These are phyloP conservation scores for Trichothecium roseum DNA, from an alignment of 2,329 filamentous ascomycete genomes.

Conservation along the genomic window DNA sequence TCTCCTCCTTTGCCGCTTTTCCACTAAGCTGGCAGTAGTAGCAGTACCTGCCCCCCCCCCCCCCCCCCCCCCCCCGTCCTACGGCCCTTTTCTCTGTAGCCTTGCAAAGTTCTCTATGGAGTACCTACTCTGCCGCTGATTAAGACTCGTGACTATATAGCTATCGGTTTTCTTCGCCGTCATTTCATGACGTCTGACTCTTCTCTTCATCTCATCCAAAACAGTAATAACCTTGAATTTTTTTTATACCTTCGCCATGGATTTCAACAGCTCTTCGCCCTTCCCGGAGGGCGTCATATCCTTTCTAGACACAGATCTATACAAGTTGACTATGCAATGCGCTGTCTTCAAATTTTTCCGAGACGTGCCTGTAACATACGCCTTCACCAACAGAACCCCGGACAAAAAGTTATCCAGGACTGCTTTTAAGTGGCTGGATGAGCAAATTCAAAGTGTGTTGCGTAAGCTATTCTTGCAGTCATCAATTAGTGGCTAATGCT, in stretches of 20 bases:
- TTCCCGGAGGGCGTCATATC: constrained; percentile 71
- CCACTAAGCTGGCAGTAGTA: too few species aligned
- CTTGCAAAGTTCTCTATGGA: too few species aligned
- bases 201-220: constrained; percentile 11
- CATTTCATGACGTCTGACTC: constrained; percentile 12
- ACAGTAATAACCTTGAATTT: not conserved
- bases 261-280: constrained; percentile 55
- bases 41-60: too few species aligned
- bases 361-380: constrained; percentile 72
- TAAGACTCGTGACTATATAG: too few species aligned
- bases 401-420: constrained; percentile 80
- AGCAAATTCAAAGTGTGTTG: constrained; percentile 68
- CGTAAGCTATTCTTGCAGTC: not conserved
- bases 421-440: constrained; percentile 76
- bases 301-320: constrained; percentile 74
- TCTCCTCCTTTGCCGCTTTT: too few species aligned
- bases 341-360: constrained; percentile 89
- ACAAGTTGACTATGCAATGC: constrained; percentile 99
- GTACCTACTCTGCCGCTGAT: too few species aligned
- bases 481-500: not conserved
- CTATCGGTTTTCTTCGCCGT: too few species aligned
- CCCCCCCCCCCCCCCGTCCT: too few species aligned
- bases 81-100: too few species aligned
- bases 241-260: constrained; percentile 34
- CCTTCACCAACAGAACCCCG: constrained; percentile 90